Evolutionary conservation across 2,329 filamentous ascomycete genomes (phyloP).

Genomic region (Penicillium sclerotiorum): DNA sequence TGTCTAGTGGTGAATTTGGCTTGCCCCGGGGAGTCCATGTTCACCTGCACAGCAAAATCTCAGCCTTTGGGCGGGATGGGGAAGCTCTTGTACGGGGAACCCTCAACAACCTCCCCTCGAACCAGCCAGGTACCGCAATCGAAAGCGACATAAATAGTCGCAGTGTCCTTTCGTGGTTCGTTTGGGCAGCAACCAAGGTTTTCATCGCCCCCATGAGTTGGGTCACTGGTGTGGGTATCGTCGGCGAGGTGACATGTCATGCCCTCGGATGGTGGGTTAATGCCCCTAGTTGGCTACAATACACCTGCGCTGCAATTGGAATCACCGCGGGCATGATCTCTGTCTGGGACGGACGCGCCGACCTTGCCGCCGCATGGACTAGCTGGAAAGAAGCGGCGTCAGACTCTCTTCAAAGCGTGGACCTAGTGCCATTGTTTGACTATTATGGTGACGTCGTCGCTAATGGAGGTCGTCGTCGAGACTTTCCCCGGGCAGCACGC

Average conservation of each 20-base stretch:
- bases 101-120: neutral
- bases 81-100: neutral
- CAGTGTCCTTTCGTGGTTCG: neutral
- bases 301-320: neutral
- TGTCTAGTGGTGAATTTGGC: neutral
- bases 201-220: neutral
- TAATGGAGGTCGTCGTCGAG: too few species aligned
- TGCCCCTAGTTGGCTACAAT: neutral
- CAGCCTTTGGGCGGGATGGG: neutral
- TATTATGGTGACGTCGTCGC: neutral
- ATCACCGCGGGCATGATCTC: neutral
- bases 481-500: too few species aligned
- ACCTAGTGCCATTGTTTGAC: neutral
- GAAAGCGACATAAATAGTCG: neutral
- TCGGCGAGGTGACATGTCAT: neutral
- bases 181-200: neutral
- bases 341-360: conserved; percentile 1
- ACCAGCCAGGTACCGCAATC: too few species aligned
- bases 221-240: neutral
- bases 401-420: neutral
- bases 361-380: neutral
- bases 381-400: neutral
- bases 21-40: neutral
- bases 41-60: neutral
- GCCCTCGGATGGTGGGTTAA: neutral